A percentile compares a stretch with the other conserved stretches of the same genome.
Conservation (phyloP, 805 yeast species). For the Saccharomycopsis guyanensis region DNA sequence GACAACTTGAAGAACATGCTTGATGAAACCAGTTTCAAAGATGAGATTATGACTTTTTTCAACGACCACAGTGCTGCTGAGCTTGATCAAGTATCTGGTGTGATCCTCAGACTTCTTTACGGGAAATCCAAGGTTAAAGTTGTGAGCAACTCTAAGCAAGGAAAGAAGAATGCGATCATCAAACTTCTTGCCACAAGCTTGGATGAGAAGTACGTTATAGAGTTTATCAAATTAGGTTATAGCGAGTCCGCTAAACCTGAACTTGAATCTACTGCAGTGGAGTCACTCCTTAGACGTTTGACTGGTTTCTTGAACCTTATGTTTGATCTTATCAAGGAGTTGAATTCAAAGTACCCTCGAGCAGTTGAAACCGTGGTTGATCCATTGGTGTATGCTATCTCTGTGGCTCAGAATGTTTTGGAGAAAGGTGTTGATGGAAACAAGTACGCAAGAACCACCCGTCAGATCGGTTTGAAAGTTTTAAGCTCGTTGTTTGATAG, state of each 20-base stretch:
- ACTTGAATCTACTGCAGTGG: conserved; percentile 25
- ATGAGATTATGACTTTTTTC: conserved; percentile 66
- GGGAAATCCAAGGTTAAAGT: conserved; percentile 75
- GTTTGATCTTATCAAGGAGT: conserved; percentile 43
- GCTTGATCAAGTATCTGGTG: conserved; percentile 52
- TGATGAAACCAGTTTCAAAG: conserved; percentile 79
- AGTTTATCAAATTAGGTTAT: conserved; percentile 58
- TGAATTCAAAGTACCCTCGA: conserved; percentile 49
- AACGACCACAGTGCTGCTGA: conserved; percentile 50
- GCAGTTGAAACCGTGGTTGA: conserved; percentile 44
- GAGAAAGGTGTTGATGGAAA: conserved; percentile 22
- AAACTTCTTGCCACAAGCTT: conserved; percentile 50
- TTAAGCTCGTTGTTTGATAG: conserved; percentile 45
- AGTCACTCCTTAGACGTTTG: conserved; percentile 38
- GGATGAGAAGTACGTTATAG: conserved; percentile 40
- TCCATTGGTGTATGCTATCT: conserved; percentile 50
- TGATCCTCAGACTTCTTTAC: conserved; percentile 62
- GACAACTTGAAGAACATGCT: conserved; percentile 68
- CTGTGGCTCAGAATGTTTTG: conserved; percentile 42
- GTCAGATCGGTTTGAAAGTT: conserved; percentile 63
- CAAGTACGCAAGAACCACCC: conserved; percentile 45
- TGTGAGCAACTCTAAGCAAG: conserved; percentile 61
- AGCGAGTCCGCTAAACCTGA: conserved; percentile 35
- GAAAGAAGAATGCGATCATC: conserved; percentile 65
- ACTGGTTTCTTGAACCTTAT: conserved; percentile 61